Evolutionary conservation across 306 rosid species (phyloP).

Genomic region (Inga oerstediana): DNA sequence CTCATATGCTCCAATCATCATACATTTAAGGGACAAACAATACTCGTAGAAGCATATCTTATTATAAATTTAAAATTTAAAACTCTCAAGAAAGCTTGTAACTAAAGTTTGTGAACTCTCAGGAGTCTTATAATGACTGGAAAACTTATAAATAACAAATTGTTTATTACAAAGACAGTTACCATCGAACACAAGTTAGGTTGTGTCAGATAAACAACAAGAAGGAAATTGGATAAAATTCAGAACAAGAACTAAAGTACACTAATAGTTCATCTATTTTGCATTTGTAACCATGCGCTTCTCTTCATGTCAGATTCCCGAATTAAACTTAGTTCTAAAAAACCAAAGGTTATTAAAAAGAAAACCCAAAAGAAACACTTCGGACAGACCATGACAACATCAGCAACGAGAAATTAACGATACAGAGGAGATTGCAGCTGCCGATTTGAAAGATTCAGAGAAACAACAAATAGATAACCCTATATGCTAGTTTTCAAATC

Average conservation of each 20-base stretch:
- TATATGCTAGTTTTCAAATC: background rate
- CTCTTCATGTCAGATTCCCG: background rate
- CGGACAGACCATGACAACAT: slow-evolving; percentile 1
- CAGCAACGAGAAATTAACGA: slow-evolving; percentile 9
- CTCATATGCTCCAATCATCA: too few relatives aligned
- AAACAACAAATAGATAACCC: background rate
- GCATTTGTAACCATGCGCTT: background rate
- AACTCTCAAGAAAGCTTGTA: too few relatives aligned
- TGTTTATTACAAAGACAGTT: background rate
- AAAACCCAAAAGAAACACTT: background rate
- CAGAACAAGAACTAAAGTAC: background rate
- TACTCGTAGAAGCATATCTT: too few relatives aligned
- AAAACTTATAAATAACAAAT: background rate
- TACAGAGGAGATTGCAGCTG: background rate
- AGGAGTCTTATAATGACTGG: background rate
- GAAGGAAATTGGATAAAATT: background rate
- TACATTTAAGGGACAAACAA: too few relatives aligned
- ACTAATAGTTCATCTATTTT: background rate
- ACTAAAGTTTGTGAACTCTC: too few relatives aligned
- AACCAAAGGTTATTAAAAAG: background rate
- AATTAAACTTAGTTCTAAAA: background rate
- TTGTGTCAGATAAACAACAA: background rate
- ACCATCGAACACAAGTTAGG: background rate
- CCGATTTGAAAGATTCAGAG: background rate
- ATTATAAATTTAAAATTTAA: background rate